Percentiles rank a stretch among this genome's conserved stretches.
These are phyloP conservation scores for Rhinocladiella similis DNA, from an alignment of 2,329 filamentous ascomycete genomes.

Conservation along the genomic window DNA sequence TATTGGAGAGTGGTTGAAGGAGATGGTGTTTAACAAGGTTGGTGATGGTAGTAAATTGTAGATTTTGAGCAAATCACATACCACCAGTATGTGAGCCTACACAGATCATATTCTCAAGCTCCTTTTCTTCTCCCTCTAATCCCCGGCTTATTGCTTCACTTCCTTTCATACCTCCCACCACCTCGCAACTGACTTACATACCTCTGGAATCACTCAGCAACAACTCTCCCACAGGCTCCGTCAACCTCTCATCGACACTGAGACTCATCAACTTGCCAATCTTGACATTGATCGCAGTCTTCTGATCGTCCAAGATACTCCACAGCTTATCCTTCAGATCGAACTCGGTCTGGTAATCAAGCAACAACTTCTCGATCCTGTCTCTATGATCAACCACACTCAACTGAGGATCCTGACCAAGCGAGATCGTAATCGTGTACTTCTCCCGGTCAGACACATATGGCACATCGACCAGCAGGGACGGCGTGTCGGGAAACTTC, in stretches of 20 bases:
- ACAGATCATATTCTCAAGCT: too few species aligned
- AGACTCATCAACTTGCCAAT: slow-evolving; percentile 29
- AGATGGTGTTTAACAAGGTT: slow-evolving; percentile 48
- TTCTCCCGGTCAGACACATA: slow-evolving; percentile 23
- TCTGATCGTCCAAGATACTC: slow-evolving; percentile 25
- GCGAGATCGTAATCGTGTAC: slow-evolving; percentile 39
- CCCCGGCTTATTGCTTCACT: too few species aligned
- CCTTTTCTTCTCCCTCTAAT: too few species aligned
- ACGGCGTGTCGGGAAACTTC: slow-evolving; percentile 22
- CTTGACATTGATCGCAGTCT: slow-evolving; percentile 22
- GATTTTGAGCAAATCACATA: not conserved
- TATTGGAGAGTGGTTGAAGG: slow-evolving; percentile 67
- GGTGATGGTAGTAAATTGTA: slow-evolving; percentile 36
- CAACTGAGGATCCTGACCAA: slow-evolving; percentile 37
- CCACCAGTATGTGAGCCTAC: too few species aligned
- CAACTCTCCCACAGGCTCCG: slow-evolving; percentile 32
- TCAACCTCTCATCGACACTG: slow-evolving; percentile 31
- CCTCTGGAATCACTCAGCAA: slow-evolving; percentile 29
- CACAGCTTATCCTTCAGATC: slow-evolving; percentile 32
- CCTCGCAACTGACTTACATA: not conserved
- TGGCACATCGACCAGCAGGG: slow-evolving; percentile 25
- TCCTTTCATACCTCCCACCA: not conserved
- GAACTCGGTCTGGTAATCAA: slow-evolving; percentile 33
- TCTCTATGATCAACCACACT: slow-evolving; percentile 25
- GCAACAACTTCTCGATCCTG: slow-evolving; percentile 27